phyloP scores from a whole-genome alignment of 2,329 filamentous ascomycete species.

The Aspergillus floridensis region DNA sequence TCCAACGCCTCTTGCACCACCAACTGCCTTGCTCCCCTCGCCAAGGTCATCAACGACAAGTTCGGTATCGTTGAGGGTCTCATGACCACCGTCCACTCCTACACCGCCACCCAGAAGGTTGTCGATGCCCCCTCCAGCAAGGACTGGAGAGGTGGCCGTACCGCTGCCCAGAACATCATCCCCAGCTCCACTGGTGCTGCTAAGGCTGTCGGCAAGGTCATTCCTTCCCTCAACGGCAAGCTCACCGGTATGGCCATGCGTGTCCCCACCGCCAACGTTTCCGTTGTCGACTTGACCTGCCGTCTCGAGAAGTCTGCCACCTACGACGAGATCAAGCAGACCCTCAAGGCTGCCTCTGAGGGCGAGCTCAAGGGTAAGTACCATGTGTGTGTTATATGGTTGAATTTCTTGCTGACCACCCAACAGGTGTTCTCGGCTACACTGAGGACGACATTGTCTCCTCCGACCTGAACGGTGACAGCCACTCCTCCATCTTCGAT shows the following conservation, averaged over 20 bases:
- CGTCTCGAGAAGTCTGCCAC: conserved; percentile 81
- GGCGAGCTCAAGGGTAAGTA: conserved; percentile 74
- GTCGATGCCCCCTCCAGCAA: conserved; percentile 96
- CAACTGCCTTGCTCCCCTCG: conserved; percentile 98
- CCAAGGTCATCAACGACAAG: conserved; percentile 99
- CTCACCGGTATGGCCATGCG: conserved; percentile 99
- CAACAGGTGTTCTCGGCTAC: conserved; percentile 81
- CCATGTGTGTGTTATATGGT: not conserved
- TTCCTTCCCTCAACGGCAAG: conserved; percentile 96
- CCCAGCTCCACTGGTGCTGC: conserved; percentile 98
- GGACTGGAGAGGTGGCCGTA: conserved; percentile 99
- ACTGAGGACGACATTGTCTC: conserved; percentile 97
- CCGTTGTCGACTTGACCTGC: conserved; percentile 94
- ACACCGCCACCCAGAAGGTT: conserved; percentile 99
- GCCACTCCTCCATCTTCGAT: conserved; percentile 95
- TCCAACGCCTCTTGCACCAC: conserved; percentile 99
- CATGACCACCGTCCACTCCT: conserved; percentile 99
- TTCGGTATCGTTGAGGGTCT: conserved; percentile 97
- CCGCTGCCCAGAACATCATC: conserved; percentile 99
- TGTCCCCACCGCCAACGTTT: conserved; percentile 98
- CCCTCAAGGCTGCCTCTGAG: conserved; percentile 82
- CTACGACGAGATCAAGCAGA: conserved; percentile 83
- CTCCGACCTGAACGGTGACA: conserved; percentile 88
- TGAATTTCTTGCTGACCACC: conserved; percentile 2
- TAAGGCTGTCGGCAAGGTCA: conserved; percentile 99